Conservation (phyloP, 2,329 filamentous ascomycete genomes). For the Myrmaecium sp. region DNA sequence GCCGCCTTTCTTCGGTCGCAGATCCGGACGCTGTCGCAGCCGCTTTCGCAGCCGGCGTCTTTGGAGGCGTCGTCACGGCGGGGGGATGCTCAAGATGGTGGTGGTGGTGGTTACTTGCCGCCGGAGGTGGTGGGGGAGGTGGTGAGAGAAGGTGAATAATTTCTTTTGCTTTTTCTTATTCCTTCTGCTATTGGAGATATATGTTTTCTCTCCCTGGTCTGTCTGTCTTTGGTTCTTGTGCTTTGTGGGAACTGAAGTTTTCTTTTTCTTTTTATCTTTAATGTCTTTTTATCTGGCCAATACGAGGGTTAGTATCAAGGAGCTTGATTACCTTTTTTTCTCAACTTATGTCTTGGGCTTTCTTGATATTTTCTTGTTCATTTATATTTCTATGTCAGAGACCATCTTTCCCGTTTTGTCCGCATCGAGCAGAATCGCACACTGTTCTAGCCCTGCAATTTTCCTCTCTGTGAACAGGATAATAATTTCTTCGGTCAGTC, state of each 20-base stretch:
- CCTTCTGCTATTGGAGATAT: neutral
- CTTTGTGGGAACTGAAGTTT: constrained; percentile 1
- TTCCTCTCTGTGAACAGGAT: neutral
- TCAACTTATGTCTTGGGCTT: neutral
- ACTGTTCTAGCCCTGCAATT: constrained; percentile 1
- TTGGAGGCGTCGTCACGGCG: no score
- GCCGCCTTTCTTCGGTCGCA: constrained; percentile 46
- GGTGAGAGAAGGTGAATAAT: constrained; percentile 32
- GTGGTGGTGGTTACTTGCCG: constrained; percentile 25
- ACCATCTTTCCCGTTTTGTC: no score
- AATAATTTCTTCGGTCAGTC: constrained; percentile 26
- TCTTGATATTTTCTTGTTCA: neutral
- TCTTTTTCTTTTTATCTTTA: neutral
- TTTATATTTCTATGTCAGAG: neutral
- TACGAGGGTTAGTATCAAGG: no score
- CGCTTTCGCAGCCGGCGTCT: constrained; percentile 36
- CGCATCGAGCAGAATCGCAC: neutral
- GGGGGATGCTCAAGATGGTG: constrained; percentile 33
- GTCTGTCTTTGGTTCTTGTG: no score
- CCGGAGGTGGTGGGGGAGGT: constrained; percentile 33
- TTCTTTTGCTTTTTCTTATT: constrained; percentile 1
- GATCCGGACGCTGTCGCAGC: constrained; percentile 44
- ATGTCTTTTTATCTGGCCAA: no score
- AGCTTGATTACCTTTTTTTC: neutral
- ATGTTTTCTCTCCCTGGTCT: no score